Conservation (phyloP, 257 asterid genomes). For the Nicotiana noctiflora region DNA sequence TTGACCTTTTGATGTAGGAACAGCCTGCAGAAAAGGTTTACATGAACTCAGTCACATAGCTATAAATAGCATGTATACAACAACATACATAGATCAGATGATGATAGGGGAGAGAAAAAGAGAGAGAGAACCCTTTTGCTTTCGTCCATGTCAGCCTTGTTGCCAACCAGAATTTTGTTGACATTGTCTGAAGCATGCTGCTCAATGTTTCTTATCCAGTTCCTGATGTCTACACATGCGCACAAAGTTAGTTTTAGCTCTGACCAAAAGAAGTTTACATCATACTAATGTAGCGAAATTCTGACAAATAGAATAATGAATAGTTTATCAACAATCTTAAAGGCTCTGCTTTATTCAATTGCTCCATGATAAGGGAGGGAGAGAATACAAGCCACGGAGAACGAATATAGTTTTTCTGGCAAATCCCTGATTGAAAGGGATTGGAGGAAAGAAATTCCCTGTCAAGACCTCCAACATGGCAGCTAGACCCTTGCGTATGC, state of each 20-base stretch:
- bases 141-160: conserved; percentile 79
- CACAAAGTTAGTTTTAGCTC: background rate
- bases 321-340: background rate
- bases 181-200: conserved; percentile 74
- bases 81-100: background rate
- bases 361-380: background rate
- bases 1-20: conserved; percentile 90
- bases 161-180: conserved; percentile 62
- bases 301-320: background rate
- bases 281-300: background rate
- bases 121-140: conserved; percentile 49
- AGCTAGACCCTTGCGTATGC: background rate
- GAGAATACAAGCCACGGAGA: background rate
- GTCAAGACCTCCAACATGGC: background rate
- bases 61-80: background rate
- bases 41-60: conserved; percentile 8
- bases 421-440: background rate
- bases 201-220: conserved; percentile 72
- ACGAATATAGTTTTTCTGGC: background rate
- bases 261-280: background rate
- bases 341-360: background rate
- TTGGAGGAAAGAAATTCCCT: background rate
- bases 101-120: background rate
- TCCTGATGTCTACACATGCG: conserved; percentile 44
- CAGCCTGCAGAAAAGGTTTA: conserved; percentile 47